phyloP scores from a whole-genome alignment of 2,329 filamentous ascomycete genomes.

The Ilyonectria mors-panacis region DNA sequence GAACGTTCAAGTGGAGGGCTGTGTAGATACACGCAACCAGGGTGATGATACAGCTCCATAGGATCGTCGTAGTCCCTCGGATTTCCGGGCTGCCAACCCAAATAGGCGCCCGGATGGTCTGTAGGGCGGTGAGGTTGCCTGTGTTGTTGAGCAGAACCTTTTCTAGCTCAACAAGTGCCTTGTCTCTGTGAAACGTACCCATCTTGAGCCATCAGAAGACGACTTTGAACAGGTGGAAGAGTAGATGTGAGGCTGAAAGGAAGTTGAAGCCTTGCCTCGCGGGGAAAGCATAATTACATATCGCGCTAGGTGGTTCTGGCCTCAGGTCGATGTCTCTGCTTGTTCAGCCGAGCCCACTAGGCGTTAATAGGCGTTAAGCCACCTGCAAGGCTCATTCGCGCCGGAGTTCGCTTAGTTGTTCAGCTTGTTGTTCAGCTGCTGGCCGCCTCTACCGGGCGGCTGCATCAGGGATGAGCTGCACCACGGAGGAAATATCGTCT shows the following conservation, averaged over 20 bases:
- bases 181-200: constrained; percentile 4
- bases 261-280: neutral
- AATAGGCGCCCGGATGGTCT: neutral
- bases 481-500: too few relatives aligned
- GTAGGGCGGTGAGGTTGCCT: constrained; percentile 15
- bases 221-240: neutral
- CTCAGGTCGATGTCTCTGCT: neutral
- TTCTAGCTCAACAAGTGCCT: constrained; percentile 13
- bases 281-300: neutral
- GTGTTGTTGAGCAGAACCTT: constrained; percentile 5
- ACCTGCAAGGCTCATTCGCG: neutral
- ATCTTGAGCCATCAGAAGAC: neutral
- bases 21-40: constrained; percentile 55
- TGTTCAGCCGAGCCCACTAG: neutral
- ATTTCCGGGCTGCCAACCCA: constrained; percentile 36
- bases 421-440: neutral
- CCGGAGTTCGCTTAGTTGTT: neutral
- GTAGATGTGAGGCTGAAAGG: neutral
- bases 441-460: neutral
- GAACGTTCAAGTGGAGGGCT: constrained; percentile 57
- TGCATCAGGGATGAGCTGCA: neutral
- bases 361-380: constrained; percentile 7
- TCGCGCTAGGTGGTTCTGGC: neutral
- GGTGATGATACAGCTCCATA: constrained; percentile 54
- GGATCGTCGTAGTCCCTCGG: constrained; percentile 51